Conservation (phyloP, 2,329 filamentous ascomycete genomes). For the Erysiphe pisi region DNA sequence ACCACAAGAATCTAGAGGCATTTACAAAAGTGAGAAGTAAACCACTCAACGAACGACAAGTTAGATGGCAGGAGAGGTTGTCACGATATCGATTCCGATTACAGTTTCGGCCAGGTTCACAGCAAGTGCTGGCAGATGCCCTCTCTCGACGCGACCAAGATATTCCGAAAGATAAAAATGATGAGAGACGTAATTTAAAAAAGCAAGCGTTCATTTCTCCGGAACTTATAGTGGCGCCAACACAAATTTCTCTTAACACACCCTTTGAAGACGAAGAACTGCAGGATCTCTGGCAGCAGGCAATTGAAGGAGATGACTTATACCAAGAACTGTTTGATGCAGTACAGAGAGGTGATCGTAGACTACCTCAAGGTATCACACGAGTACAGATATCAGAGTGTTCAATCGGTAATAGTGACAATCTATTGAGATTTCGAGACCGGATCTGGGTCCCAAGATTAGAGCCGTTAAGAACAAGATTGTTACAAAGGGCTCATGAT, state of each 20-base stretch:
- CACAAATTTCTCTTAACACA: background rate
- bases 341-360: constrained; percentile 7
- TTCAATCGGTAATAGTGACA: background rate
- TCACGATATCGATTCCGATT: constrained; percentile 16
- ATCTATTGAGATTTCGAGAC: constrained; percentile 1
- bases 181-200: background rate
- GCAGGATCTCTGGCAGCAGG: background rate
- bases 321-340: constrained; percentile 4
- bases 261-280: constrained; percentile 17
- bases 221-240: background rate
- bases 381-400: background rate
- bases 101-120: background rate
- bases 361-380: background rate
- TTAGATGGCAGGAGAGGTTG: background rate
- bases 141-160: background rate
- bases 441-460: no score
- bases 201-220: background rate
- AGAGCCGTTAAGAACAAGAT: no score
- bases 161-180: background rate
- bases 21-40: constrained; percentile 9
- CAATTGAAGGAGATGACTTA: background rate
- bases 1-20: background rate
- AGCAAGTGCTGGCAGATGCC: constrained; percentile 1
- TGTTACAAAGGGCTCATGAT: background rate
- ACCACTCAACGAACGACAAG: background rate